Percentiles rank a stretch among this genome's conserved stretches.
phyloP scores from a whole-genome alignment of 352 stramenopile genomes.

The Aphanomyces cochlioides region DNA sequence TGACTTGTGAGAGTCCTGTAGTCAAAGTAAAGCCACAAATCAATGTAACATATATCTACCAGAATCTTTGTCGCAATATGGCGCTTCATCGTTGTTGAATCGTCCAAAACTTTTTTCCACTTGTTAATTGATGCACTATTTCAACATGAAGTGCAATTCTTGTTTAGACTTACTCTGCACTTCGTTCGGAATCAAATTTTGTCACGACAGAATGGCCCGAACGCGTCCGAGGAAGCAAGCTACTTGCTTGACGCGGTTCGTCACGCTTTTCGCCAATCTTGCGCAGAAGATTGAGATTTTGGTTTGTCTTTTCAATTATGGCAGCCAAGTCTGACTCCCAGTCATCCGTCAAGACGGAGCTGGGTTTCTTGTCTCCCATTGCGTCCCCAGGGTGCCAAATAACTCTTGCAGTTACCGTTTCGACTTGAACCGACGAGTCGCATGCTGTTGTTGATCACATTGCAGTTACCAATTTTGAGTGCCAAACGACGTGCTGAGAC shows the following conservation, averaged over 20 bases:
- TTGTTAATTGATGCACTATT: slow-evolving; percentile 15
- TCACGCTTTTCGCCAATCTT: slow-evolving; percentile 72
- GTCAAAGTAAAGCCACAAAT: background rate
- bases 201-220: background rate
- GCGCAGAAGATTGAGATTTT: slow-evolving; percentile 79
- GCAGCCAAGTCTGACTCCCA: slow-evolving; percentile 82
- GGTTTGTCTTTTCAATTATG: slow-evolving; percentile 86
- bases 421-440: background rate
- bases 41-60: background rate
- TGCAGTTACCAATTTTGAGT: too few relatives aligned
- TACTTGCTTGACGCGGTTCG: slow-evolving; percentile 28
- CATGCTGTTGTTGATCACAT: too few relatives aligned
- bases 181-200: too few relatives aligned
- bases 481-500: too few relatives aligned
- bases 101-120: slow-evolving; percentile 26
- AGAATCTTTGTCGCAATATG: slow-evolving; percentile 25
- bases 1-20: slow-evolving; percentile 17
- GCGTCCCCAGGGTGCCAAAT: background rate
- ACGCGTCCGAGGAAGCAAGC: background rate
- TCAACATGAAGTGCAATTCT: background rate
- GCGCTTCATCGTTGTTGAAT: slow-evolving; percentile 21
- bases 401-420: background rate
- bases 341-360: slow-evolving; percentile 36
- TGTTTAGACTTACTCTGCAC: background rate
- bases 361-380: slow-evolving; percentile 21